Evolutionary conservation across 2,329 filamentous ascomycete species (phyloP).

Genomic region (Fusarium ramigenum): DNA sequence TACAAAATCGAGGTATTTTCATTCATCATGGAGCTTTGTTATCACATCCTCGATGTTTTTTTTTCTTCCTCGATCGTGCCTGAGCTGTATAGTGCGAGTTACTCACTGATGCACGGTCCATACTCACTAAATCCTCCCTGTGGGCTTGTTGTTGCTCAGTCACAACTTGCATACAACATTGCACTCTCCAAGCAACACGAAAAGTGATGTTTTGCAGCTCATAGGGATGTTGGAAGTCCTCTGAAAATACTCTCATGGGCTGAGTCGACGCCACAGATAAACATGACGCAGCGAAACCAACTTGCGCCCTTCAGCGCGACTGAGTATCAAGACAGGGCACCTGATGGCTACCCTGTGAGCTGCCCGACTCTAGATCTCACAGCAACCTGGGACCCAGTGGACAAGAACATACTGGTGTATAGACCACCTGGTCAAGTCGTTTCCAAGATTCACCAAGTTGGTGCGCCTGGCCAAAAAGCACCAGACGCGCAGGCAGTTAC

Average conservation of each 20-base stretch:
- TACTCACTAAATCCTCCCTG: not conserved
- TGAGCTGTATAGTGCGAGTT: not conserved
- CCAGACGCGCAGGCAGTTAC: slow-evolving; percentile 59
- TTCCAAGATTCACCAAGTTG: slow-evolving; percentile 60
- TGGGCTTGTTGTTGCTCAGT: not conserved
- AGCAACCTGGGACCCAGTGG: slow-evolving; percentile 73
- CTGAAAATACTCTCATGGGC: not conserved
- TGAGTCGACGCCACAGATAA: not conserved
- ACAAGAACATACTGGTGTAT: slow-evolving; percentile 77
- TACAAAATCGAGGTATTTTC: not conserved
- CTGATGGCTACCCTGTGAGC: slow-evolving; percentile 71
- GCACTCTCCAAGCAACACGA: not conserved
- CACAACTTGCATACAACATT: slow-evolving; percentile 20
- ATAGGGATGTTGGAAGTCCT: not conserved
- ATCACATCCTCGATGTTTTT: not conserved
- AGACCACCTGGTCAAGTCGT: slow-evolving; percentile 78
- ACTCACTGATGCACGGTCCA: not conserved
- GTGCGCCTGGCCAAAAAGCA: slow-evolving; percentile 51
- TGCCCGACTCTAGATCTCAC: slow-evolving; percentile 88
- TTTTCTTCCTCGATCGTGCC: not conserved
- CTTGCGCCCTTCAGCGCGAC: slow-evolving; percentile 66
- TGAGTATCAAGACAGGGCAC: slow-evolving; percentile 63
- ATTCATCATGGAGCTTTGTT: not conserved
- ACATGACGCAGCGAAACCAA: slow-evolving; percentile 45
- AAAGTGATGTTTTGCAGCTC: not conserved